Evolutionary conservation across 1,284 basidiomycete species (phyloP).

Genomic region (Tilletia caries): DNA sequence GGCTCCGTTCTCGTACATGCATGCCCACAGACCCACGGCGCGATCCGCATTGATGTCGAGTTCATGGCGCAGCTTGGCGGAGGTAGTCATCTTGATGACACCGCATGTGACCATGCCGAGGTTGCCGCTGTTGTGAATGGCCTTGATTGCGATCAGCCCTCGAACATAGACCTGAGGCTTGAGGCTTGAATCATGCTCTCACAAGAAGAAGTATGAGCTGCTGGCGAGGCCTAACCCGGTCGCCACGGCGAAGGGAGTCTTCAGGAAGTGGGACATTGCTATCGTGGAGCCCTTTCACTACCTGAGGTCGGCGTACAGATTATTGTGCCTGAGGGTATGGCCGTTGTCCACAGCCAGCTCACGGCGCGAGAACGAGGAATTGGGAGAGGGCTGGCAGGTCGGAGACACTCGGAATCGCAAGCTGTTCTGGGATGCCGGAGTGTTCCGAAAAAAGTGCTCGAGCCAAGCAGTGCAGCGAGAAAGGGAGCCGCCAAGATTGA

Average conservation of each 20-base stretch:
- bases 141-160: background rate
- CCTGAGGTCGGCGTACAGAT: too few relatives aligned
- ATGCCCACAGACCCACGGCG: background rate
- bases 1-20: background rate
- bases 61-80: background rate
- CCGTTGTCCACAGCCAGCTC: too few relatives aligned
- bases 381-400: too few relatives aligned
- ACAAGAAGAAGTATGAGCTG: background rate
- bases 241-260: slow-evolving; percentile 5
- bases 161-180: too few relatives aligned
- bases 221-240: background rate
- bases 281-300: too few relatives aligned
- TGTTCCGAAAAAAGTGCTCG: too few relatives aligned
- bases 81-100: background rate
- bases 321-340: too few relatives aligned
- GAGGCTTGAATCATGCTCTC: background rate
- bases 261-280: background rate
- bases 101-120: background rate
- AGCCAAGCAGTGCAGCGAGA: too few relatives aligned
- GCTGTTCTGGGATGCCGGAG: too few relatives aligned
- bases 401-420: too few relatives aligned
- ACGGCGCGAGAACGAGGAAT: too few relatives aligned
- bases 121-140: background rate
- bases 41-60: slow-evolving; percentile 6
- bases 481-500: too few relatives aligned